These are phyloP conservation scores for Tuber borchii DNA, from an alignment of 495 filamentous ascomycete species.

Conservation along the genomic window DNA sequence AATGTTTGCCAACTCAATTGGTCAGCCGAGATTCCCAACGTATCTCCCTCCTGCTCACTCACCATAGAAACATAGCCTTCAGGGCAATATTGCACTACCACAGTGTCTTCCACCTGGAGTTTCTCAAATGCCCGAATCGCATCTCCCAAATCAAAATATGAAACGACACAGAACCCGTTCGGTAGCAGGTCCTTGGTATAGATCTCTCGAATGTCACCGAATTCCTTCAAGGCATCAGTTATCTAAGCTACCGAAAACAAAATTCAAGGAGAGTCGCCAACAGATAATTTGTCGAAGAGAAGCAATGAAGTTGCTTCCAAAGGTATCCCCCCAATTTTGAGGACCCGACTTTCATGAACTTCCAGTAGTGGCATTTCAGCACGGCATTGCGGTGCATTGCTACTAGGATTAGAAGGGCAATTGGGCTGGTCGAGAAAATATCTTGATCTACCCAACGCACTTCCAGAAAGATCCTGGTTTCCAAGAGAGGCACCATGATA, in stretches of 20 bases:
- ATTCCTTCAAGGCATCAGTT: conserved; percentile 15
- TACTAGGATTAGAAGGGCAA: background rate
- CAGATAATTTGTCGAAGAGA: conserved; percentile 22
- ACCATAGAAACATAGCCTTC: conserved; percentile 37
- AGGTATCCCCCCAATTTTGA: conserved; percentile 17
- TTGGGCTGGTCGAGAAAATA: background rate
- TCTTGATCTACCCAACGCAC: background rate
- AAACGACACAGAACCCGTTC: conserved; percentile 35
- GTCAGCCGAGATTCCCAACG: conserved; percentile 2
- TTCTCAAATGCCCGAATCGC: conserved; percentile 27
- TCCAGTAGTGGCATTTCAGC: background rate
- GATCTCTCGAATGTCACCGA: conserved; percentile 35
- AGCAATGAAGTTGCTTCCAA: conserved; percentile 8
- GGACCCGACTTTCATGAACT: background rate
- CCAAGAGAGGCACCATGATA: conserved; percentile 5
- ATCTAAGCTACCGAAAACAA: background rate
- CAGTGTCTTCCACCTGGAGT: conserved; percentile 22
- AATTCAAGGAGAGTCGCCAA: background rate
- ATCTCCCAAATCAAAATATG: conserved; percentile 35
- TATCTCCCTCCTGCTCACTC: background rate
- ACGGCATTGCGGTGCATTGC: background rate
- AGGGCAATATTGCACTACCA: conserved; percentile 35
- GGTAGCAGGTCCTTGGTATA: conserved; percentile 31
- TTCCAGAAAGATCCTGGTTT: background rate
- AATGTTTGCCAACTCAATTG: conserved; percentile 27